Conservation (phyloP, 225 moss, liverwort and hornwort species). For the Pseudoscleropodium purum region DNA sequence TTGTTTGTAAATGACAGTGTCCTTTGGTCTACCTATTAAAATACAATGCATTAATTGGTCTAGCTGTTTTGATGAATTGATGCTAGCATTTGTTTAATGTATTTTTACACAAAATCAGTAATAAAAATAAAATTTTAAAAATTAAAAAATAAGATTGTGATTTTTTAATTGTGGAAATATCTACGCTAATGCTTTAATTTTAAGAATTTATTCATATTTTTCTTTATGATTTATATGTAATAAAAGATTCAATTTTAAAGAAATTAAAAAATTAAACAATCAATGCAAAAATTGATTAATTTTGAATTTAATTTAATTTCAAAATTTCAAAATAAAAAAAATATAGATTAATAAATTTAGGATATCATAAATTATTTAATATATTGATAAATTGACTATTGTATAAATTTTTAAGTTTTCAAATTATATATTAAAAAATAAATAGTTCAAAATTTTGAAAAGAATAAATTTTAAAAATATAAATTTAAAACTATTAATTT, state of each 20-base stretch:
- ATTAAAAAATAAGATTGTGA: neutral
- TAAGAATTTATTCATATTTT: neutral
- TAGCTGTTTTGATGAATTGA: neutral
- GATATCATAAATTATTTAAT: neutral
- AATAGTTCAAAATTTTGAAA: neutral
- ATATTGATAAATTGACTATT: neutral
- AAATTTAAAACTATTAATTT: neutral
- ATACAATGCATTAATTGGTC: no score
- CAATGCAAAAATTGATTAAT: neutral
- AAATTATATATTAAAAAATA: neutral
- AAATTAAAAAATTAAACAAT: no score
- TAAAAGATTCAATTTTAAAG: neutral
- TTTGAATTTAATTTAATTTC: neutral
- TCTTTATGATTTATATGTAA: no score
- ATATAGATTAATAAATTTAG: neutral
- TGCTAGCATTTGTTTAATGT: neutral
- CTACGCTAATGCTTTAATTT: rapidly evolving
- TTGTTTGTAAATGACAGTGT: neutral
- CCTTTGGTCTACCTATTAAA: neutral
- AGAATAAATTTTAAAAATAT: neutral
- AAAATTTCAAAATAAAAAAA: neutral
- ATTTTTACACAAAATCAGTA: neutral
- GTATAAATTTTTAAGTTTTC: rapidly evolving
- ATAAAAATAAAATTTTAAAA: neutral
- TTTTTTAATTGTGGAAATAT: neutral